phyloP scores from a whole-genome alignment of 2,329 filamentous ascomycete species.

The Colletotrichum siamense region DNA sequence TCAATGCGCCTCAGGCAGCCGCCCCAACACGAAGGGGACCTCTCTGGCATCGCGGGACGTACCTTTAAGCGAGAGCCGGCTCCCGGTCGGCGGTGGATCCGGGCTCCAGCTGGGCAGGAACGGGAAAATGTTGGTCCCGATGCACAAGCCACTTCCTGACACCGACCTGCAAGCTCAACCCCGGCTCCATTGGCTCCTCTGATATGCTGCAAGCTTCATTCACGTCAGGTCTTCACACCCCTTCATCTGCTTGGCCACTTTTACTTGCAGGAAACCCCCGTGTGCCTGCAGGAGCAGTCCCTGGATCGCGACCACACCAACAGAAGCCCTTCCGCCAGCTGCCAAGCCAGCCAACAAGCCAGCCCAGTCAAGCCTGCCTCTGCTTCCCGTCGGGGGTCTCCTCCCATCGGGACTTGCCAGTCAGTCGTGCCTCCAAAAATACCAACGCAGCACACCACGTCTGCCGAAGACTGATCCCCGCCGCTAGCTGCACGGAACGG shows the following conservation, averaged over 20 bases:
- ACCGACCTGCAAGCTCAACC: background rate
- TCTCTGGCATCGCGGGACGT: background rate
- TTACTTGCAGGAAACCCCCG: constrained; percentile 1
- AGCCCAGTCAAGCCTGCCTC: background rate
- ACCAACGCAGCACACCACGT: background rate
- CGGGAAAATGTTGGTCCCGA: background rate
- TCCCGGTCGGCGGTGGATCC: background rate
- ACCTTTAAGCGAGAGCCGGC: background rate
- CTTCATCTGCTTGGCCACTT: background rate
- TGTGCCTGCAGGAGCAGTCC: constrained; percentile 16
- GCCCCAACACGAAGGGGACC: background rate
- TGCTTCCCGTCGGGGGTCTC: background rate
- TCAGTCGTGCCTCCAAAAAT: background rate
- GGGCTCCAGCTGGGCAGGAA: background rate
- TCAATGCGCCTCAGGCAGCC: background rate
- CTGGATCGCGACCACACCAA: background rate
- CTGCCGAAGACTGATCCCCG: constrained; percentile 8
- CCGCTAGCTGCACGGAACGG: background rate
- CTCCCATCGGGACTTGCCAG: background rate
- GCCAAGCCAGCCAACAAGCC: background rate
- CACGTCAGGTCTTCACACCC: background rate
- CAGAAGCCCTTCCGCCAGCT: background rate
- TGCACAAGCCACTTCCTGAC: background rate
- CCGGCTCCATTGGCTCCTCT: background rate
- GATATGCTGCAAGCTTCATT: background rate